Base-by-base conservation (phyloP, 2,329 filamentous ascomycete genomes). In the Penicillium polonicum region DNA sequence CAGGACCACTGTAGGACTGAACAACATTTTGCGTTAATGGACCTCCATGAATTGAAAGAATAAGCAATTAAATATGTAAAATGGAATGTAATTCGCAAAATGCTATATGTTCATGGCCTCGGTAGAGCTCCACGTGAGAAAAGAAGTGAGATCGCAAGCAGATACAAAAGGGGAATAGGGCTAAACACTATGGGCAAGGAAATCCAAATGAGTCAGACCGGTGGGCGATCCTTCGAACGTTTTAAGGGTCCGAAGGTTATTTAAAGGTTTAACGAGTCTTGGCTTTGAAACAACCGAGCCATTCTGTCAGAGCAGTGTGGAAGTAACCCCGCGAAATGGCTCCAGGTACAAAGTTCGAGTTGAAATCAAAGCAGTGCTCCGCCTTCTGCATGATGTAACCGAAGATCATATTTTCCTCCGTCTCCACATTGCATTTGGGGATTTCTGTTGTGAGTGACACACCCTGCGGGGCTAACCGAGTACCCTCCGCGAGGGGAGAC, bases 281-380 rank as follows among this genome's bases (percentile, higher is more conserved):
- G 21, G 42, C 21, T n/a, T 57, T 63, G 54, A 68, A 76, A 57
- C 80, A 82, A 44, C 70, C 68, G 55, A 82, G 65, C 80, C 80
- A 83, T 59, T 71, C 62, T n/a, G 65, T 69, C 67, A 82, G 66
- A 29, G 80, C 79, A 44, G 65, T 60, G 9, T 66, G 70, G 57
- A 81, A 80, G 54, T 73, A 68, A 27, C 66, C 62, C 45, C 75
- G 70, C 12, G 72, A 75, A 1, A 67, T 63, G 17, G 65, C 69
- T 0, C 74, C 78, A 1, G 65, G 69, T 0, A 63, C 65, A 33
- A 74, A 73, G 4, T 56, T 58, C 2, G 67, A 67, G 39, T 71
- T 67, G 52, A 82, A 78, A 67, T 83, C 82, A 65, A 76, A 81
- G 52, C 76, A 79, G 70, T 83, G 82, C 66, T 78, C 70, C 12